Evolutionary conservation across 1,284 basidiomycete species (phyloP), one percentile per base, ranked within the genome.

Genomic region (Trametes hirsuta): DNA sequence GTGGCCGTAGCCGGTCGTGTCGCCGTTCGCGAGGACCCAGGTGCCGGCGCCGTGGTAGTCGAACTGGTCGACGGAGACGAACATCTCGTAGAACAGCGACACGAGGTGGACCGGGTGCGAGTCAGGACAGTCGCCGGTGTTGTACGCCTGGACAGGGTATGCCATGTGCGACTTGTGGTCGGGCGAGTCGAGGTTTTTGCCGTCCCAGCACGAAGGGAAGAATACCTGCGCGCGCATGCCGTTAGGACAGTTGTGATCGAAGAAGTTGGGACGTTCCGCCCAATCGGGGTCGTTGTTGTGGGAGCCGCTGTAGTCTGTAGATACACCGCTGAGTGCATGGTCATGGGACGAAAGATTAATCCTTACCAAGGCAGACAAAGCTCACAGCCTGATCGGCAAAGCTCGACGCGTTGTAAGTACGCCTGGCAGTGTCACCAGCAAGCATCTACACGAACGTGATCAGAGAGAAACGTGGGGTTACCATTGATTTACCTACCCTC

Each of bases 161-260:
- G 81, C 74, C 65, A 84, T 79, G 69, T 84, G 83, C 18, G 80
- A 82, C 72, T 81, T 81, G 74, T 84, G 82, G 68, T 84, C 79
- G 2, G 74, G 42, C 11, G 78, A 81, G 70, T 83, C 81, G 55
- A 73, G 62, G 69, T 82, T 80, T 69, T 61, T 54, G 37, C 75
- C 75, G 58, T 81, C 76, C 79, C 79, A 81, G 70, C 79, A 81
- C 42, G 70, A 70, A 5, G 76, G 78, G 70, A 80, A 79, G 69
- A 77, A 78, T 10, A 80, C 74, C 65, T 81, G 79, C 6, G 74
- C 72, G 30, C 79, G 76, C 53, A 80, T 72, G 37, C 77, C 79
- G 50, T 73, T 65, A 2, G 76, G 74, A 64, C 78, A 81, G 41
- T 65, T 69, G 37, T 71, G 70, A 24, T 71, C 65, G 50, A 65